Evolutionary conservation across 495 filamentous ascomycete genomes (phyloP).

Genomic region (Annulohypoxylon bovei): DNA sequence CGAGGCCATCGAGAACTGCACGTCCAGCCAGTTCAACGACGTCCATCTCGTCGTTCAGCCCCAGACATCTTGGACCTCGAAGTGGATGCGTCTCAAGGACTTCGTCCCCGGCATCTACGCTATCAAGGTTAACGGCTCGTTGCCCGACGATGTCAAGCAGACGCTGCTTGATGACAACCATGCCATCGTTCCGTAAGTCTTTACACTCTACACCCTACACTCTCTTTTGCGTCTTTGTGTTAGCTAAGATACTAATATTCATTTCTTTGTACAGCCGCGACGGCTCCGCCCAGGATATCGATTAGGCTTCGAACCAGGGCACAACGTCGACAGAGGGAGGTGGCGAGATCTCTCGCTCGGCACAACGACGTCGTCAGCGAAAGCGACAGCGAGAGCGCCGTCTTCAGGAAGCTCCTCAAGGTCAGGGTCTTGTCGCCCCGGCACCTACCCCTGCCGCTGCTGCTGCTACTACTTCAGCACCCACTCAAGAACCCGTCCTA

Average conservation of each 20-base stretch:
- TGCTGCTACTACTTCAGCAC: too few relatives aligned
- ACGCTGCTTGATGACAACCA: constrained; percentile 73
- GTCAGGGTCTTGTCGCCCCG: background rate
- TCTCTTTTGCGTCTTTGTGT: background rate
- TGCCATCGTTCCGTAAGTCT: constrained; percentile 70
- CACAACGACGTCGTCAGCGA: background rate
- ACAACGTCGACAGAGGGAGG: background rate
- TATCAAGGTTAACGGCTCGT: constrained; percentile 82
- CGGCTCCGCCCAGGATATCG: constrained; percentile 24
- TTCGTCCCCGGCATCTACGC: constrained; percentile 92
- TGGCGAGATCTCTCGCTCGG: background rate
- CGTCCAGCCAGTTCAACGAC: constrained; percentile 93
- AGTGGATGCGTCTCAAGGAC: constrained; percentile 90
- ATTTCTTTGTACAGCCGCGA: constrained; percentile 19
- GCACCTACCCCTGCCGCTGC: background rate
- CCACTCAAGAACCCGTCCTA: too few relatives aligned
- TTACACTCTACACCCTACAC: background rate
- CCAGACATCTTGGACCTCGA: constrained; percentile 84
- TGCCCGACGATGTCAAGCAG: constrained; percentile 71
- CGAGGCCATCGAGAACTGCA: constrained; percentile 90
- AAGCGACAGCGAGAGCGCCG: too few relatives aligned
- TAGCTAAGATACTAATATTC: background rate
- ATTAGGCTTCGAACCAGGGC: constrained; percentile 12
- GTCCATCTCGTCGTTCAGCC: constrained; percentile 73
- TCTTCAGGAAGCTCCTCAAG: too few relatives aligned